Evolutionary conservation across 805 yeast genomes (phyloP), one percentile per base, ranked within the genome.

Genomic region (Candida arabinofermentans): DNA sequence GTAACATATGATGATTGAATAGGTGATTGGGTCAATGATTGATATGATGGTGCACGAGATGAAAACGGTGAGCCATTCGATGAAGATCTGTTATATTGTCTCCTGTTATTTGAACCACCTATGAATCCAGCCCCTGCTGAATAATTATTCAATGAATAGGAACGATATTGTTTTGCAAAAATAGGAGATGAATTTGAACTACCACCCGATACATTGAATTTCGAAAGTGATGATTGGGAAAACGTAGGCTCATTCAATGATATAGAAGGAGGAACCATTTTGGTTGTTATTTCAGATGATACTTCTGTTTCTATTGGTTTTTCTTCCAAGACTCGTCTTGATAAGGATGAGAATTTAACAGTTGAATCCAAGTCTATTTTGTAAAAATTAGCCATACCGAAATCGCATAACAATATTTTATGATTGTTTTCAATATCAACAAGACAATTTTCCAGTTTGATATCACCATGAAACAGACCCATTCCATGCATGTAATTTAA

Each of bases 391-490:
- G 79, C 66, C 95, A 90, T 86, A 5, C 98, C 98, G 66, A 90
- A 90, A 63, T 90, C 98, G 64, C 96, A 86, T 6, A 90, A 58
- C 21, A 83, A 57, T 47, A 86, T 69, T 34, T 65, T 66, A 40
- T 59, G 53, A 10, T 49, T 34, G n/a, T 52, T 34, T 17, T 48
- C 45, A 17, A 68, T 65, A 46, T 81, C 81, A 22, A 86, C 59
- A 34, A 87, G 65, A 46, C 91, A 85, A 55, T 87, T 87, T 53
- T 87, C 96, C 34, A 87, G 69, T 62, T 87, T 87, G 36, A 87
- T 61, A 63, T 87, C 96, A 2, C 96, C 90, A 54, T 87, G 96
- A 8, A 82, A 85, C 24, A 86, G 69, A 1, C 81, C 77, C 51
- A 66, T 64, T 5, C 71, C 67, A 57, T 81, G 86, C 75, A 88